phyloP scores from a whole-genome alignment of 1,284 basidiomycete species.

The Stygiomarasmius scandens region DNA sequence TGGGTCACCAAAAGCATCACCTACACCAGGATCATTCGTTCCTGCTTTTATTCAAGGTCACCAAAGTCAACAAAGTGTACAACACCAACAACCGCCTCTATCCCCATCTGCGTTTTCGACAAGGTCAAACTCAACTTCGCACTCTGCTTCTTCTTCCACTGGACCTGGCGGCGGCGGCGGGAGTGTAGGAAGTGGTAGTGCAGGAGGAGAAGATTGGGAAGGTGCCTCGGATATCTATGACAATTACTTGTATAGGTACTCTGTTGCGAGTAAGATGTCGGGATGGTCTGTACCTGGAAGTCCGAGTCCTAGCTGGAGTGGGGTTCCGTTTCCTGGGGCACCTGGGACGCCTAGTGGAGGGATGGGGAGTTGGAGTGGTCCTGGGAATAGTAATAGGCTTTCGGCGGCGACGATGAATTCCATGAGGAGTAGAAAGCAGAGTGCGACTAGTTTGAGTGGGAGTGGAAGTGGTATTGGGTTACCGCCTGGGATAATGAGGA shows the following conservation, averaged over 20 bases:
- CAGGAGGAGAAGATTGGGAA: slow-evolving; percentile 16
- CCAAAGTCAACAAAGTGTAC: too few species aligned
- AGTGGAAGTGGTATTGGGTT: too few species aligned
- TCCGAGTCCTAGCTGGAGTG: too few species aligned
- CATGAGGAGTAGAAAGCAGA: not conserved
- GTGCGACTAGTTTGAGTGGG: not conserved
- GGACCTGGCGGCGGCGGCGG: too few species aligned
- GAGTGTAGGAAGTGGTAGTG: too few species aligned
- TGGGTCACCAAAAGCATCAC: not conserved
- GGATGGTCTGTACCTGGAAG: not conserved
- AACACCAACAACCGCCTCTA: not conserved
- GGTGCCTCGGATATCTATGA: slow-evolving; percentile 20
- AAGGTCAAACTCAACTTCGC: slow-evolving; percentile 3
- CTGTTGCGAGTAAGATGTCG: slow-evolving; percentile 10
- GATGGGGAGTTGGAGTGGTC: too few species aligned
- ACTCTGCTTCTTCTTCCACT: too few species aligned
- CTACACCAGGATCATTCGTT: not conserved
- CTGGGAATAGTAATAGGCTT: too few species aligned
- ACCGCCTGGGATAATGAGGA: slow-evolving; percentile 14
- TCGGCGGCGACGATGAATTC: not conserved
- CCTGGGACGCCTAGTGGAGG: too few species aligned
- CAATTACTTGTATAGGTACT: slow-evolving; percentile 16
- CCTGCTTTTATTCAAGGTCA: not conserved
- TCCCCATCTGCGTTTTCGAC: not conserved
- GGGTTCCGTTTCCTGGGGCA: too few species aligned